phyloP scores from a whole-genome alignment of 2,329 filamentous ascomycete species.

The Talaromyces amestolkiae region DNA sequence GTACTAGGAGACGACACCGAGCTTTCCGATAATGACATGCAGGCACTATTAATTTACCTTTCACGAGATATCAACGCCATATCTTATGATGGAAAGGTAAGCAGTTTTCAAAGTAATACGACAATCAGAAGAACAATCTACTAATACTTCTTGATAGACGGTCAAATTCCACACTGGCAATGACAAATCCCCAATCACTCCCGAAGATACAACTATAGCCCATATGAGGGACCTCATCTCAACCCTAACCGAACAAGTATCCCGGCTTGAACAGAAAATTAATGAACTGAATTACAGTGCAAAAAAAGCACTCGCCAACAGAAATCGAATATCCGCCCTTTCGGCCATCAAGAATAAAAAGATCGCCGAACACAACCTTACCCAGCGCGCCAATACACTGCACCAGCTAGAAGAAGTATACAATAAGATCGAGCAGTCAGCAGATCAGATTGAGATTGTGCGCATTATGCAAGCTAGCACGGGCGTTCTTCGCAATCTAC shows the following conservation, averaged over 20 bases:
- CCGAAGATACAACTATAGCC: constrained; percentile 78
- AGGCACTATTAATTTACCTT: constrained; percentile 68
- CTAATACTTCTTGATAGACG: constrained; percentile 49
- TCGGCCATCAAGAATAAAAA: constrained; percentile 81
- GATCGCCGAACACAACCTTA: constrained; percentile 69
- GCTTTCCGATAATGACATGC: constrained; percentile 64
- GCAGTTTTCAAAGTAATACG: not conserved
- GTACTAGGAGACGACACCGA: constrained; percentile 49
- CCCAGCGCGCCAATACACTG: constrained; percentile 69
- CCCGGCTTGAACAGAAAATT: constrained; percentile 59
- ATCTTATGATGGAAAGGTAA: constrained; percentile 48
- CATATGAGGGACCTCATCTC: constrained; percentile 71
- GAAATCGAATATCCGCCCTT: constrained; percentile 72
- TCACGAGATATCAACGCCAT: constrained; percentile 62
- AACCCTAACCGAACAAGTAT: constrained; percentile 64
- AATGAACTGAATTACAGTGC: constrained; percentile 55
- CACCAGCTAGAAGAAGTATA: constrained; percentile 80
- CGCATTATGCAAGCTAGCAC: constrained; percentile 77
- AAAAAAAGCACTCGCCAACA: constrained; percentile 66
- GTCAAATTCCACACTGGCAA: constrained; percentile 68
- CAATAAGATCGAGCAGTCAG: constrained; percentile 78
- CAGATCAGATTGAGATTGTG: constrained; percentile 79
- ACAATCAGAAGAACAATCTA: not conserved
- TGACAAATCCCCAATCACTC: constrained; percentile 59
- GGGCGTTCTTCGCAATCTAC: constrained; percentile 68